Evolutionary conservation across 805 yeast genomes (phyloP).

Genomic region (Saccharomycopsis malanga): DNA sequence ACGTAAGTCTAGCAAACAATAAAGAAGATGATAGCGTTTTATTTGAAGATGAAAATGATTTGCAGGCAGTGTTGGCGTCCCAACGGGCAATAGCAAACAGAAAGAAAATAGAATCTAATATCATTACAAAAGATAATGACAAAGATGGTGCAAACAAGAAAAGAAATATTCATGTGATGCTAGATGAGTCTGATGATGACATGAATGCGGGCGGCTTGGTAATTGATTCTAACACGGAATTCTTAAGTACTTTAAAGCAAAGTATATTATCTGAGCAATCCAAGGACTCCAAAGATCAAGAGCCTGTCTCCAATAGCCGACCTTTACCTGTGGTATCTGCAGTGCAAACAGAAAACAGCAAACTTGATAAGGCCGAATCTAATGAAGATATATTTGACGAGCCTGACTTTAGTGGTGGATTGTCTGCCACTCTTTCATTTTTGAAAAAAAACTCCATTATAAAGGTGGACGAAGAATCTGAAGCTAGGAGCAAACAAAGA

Average conservation of each 20-base stretch:
- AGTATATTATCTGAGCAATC: conserved; percentile 11
- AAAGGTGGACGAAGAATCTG: conserved; percentile 12
- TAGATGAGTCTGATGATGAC: conserved; percentile 13
- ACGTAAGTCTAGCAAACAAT: conserved; percentile 24
- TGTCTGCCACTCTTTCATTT: conserved; percentile 16
- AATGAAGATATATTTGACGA: conserved; percentile 1
- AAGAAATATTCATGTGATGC: conserved; percentile 1
- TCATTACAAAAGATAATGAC: neutral
- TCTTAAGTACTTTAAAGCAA: conserved; percentile 25
- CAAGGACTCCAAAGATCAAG: neutral
- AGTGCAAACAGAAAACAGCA: neutral
- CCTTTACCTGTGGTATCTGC: neutral
- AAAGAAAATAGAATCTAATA: neutral
- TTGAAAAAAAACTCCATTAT: conserved; percentile 11
- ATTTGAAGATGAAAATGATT: conserved; percentile 8
- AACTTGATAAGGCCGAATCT: neutral
- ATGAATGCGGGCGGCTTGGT: conserved; percentile 19
- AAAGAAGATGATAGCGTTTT: conserved; percentile 1
- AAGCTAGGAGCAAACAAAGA: conserved; percentile 26
- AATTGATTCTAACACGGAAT: conserved; percentile 29
- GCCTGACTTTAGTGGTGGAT: conserved; percentile 16
- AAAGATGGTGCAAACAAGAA: conserved; percentile 7
- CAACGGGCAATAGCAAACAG: neutral
- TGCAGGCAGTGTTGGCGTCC: conserved; percentile 23
- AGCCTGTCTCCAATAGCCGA: too few species aligned